These are phyloP conservation scores for Globisporangium spinosum DNA, from an alignment of 352 stramenopile genomes.

Conservation along the genomic window DNA sequence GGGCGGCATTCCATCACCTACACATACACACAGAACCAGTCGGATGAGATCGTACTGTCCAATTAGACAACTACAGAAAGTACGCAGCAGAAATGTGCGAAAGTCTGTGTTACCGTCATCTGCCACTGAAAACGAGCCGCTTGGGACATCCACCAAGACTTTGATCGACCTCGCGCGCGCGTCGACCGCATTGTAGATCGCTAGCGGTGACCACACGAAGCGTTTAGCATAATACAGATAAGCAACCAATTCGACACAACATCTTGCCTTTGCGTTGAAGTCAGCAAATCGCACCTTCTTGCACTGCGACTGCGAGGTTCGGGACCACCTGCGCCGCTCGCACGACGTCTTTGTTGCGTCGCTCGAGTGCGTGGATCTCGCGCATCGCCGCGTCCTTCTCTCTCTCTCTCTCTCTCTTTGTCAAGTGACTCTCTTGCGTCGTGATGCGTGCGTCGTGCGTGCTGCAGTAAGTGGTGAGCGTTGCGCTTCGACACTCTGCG, in stretches of 20 bases:
- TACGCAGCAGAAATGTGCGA: neutral
- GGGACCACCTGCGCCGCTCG: constrained; percentile 59
- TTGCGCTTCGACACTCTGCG: too few species aligned
- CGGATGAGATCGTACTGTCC: neutral
- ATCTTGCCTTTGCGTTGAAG: too few species aligned
- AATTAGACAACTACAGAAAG: neutral
- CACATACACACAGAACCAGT: neutral
- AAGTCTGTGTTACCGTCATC: constrained; percentile 54
- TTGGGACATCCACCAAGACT: constrained; percentile 37
- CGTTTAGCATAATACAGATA: too few species aligned
- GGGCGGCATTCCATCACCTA: constrained; percentile 60
- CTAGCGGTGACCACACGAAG: constrained; percentile 22
- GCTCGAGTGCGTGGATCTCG: constrained; percentile 29
- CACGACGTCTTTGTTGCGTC: constrained; percentile 40
- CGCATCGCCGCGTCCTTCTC: constrained; percentile 8
- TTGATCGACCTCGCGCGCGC: constrained; percentile 45
- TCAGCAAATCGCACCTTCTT: constrained; percentile 46
- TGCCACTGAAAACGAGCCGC: constrained; percentile 48
- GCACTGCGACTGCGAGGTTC: constrained; percentile 48
- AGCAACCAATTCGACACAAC: too few species aligned
- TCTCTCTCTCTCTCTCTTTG: too few species aligned
- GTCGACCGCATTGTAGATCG: constrained; percentile 74
- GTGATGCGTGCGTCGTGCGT: too few species aligned
- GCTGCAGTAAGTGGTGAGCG: too few species aligned
- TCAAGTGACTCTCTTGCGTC: too few species aligned